Evolutionary conservation across 495 filamentous ascomycete species (phyloP).

Genomic region (Xylaria palmicola): DNA sequence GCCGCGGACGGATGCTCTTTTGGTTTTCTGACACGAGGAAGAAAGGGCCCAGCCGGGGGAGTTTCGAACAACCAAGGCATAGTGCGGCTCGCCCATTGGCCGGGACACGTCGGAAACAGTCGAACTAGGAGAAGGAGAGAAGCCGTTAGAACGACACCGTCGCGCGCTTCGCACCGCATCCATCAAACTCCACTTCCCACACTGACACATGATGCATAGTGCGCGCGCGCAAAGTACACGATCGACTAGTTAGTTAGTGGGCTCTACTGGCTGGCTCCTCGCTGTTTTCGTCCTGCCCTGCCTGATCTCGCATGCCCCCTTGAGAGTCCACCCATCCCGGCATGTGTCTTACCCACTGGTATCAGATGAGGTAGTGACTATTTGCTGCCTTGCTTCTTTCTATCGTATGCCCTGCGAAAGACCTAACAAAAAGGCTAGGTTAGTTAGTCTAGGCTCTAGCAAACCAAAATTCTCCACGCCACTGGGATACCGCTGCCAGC

Average conservation of each 20-base stretch:
- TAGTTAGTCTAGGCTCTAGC: too few species aligned
- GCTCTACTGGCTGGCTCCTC: background rate
- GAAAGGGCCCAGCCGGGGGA: too few species aligned
- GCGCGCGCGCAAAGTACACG: too few species aligned
- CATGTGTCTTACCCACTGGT: too few species aligned
- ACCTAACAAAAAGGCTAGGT: too few species aligned
- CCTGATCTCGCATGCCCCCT: background rate
- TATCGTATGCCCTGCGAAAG: conserved; percentile 2
- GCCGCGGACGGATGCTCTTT: background rate
- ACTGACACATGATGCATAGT: conserved; percentile 1
- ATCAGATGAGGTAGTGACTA: background rate
- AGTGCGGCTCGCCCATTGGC: background rate
- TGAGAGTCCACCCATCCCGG: too few species aligned
- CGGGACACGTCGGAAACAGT: background rate
- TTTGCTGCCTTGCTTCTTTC: background rate
- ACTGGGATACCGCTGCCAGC: conserved; percentile 31
- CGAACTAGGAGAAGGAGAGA: conserved; percentile 3
- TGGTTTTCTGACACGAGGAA: background rate
- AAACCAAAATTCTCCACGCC: too few species aligned
- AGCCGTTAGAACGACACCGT: conserved; percentile 5
- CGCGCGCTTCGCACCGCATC: background rate
- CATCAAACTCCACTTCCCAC: background rate
- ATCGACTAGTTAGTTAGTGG: conserved; percentile 9
- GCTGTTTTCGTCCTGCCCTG: background rate
- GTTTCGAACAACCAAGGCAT: too few species aligned